Conservation (phyloP, 257 asterid genomes). For the Plantago elongata region DNA sequence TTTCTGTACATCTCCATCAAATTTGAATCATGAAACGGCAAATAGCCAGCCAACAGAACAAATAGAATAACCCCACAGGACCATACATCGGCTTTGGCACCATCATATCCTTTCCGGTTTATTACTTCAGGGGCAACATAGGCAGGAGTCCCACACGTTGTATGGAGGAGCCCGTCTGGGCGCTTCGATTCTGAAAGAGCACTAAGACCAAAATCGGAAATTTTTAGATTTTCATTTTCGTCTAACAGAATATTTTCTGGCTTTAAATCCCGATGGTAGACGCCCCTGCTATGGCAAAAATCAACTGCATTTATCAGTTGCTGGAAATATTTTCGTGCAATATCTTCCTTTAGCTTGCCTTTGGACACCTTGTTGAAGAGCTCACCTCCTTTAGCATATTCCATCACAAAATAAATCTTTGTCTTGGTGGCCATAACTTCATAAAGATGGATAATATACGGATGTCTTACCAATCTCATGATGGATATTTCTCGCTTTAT, state of each 20-base stretch:
- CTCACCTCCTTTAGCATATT: slow-evolving; percentile 80
- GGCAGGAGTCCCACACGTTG: slow-evolving; percentile 83
- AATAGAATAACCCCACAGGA: slow-evolving; percentile 76
- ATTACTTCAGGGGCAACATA: slow-evolving; percentile 89
- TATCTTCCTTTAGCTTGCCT: slow-evolving; percentile 62
- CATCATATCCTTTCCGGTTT: slow-evolving; percentile 69
- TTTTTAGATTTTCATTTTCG: slow-evolving; percentile 55
- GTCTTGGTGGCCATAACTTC: slow-evolving; percentile 91
- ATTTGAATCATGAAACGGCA: slow-evolving; percentile 73
- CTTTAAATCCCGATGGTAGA: slow-evolving; percentile 78
- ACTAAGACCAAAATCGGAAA: slow-evolving; percentile 81
- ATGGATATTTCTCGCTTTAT: slow-evolving; percentile 69
- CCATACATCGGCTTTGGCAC: slow-evolving; percentile 76
- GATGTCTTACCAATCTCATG: slow-evolving; percentile 70
- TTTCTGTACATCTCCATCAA: slow-evolving; percentile 77
- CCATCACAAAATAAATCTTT: slow-evolving; percentile 73
- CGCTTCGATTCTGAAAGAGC: slow-evolving; percentile 60
- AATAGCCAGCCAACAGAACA: slow-evolving; percentile 67
- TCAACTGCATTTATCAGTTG: slow-evolving; percentile 70
- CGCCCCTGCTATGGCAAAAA: slow-evolving; percentile 82
- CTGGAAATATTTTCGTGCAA: slow-evolving; percentile 52
- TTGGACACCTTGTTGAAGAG: slow-evolving; percentile 60
- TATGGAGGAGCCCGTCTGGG: slow-evolving; percentile 77
- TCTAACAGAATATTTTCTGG: slow-evolving; percentile 75
- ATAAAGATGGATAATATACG: slow-evolving; percentile 54